Base-by-base conservation (phyloP, 2,329 filamentous ascomycete species). In the Lasiodiplodia sp. region DNA sequence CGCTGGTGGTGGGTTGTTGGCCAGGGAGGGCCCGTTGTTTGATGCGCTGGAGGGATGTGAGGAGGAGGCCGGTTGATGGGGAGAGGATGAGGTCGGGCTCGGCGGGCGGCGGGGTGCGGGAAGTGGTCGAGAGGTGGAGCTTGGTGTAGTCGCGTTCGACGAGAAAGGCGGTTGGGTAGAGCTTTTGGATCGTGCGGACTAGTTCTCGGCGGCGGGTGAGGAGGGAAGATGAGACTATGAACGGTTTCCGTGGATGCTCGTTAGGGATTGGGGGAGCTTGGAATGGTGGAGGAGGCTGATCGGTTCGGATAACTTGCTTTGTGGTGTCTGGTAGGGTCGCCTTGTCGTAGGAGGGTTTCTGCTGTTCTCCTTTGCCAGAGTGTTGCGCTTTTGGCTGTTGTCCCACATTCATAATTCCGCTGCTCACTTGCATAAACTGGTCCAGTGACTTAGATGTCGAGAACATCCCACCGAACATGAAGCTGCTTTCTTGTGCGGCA, bases 1-100 rank as follows among this genome's bases (percentile, higher is more conserved):
- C 6, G 23, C 12, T 40, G 0, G 68, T 71, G 0, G 74, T 75
- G 14, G 64, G 66, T 2, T 70, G 71, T 65, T 88, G 85, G 0
- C 90, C 89, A 0, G 92, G 92, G 0, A 94, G 82, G 2, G 90
- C 83, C 58, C 85, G 87, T 74, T 97, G 94, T 53, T 89, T 91
- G 31, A 91, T 84, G 71, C 90, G 88, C 70, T 94, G 87, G 5
- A 94, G 81, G 0, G 87, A 92, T 0, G 92, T 92, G 23, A 92
- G 75, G 0, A 97, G 78, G 2, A 97, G 80, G 0, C 92, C 93
- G 0, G 86, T 88, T 0, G 82, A 84, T 0, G 92, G 88, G 0
- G 92, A 92, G 5, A 94, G 73, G 0, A 91, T 86, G 3, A 97
- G 78, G 73, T 97, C 94, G 2, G 92, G 90, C 76, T 93, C 91